phyloP scores from a whole-genome alignment of 345 rosid species.

The Cardamine resedifolia region DNA sequence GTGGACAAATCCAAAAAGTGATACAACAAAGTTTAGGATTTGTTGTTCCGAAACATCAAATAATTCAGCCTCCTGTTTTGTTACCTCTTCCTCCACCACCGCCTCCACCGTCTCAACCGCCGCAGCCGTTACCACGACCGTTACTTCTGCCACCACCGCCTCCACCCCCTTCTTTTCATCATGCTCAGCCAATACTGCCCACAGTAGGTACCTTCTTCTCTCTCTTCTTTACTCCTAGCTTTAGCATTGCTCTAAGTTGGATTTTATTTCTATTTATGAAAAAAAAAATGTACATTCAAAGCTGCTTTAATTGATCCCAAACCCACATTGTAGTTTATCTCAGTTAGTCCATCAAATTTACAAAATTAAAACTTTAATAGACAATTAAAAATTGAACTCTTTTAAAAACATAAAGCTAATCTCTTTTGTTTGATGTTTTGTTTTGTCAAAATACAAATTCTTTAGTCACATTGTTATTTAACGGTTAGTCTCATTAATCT shows the following conservation, averaged over 20 bases:
- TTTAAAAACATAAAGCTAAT: neutral
- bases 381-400: neutral
- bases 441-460: too few species aligned
- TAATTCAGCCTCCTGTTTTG: conserved; percentile 41
- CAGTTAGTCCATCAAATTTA: neutral
- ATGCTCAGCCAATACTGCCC: conserved; percentile 43
- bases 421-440: too few species aligned
- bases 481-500: neutral
- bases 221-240: conserved; percentile 25
- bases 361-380: neutral
- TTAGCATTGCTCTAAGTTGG: conserved; percentile 20
- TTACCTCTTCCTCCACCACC: conserved; percentile 36
- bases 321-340: conserved; percentile 5
- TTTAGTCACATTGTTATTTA: conserved; percentile 1
- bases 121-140: conserved; percentile 21
- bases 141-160: conserved; percentile 36
- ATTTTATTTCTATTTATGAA: neutral
- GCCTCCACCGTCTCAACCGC: conserved; percentile 35
- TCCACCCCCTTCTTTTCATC: conserved; percentile 41
- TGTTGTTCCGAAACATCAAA: conserved; percentile 39
- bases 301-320: neutral
- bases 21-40: conserved; percentile 39
- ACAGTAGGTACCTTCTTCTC: conserved; percentile 61
- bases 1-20: conserved; percentile 28
- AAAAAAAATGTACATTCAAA: neutral